Evolutionary conservation across 2,329 filamentous ascomycete genomes (phyloP), one percentile per base, ranked within the genome.

Genomic region (Cytospora piceicola): DNA sequence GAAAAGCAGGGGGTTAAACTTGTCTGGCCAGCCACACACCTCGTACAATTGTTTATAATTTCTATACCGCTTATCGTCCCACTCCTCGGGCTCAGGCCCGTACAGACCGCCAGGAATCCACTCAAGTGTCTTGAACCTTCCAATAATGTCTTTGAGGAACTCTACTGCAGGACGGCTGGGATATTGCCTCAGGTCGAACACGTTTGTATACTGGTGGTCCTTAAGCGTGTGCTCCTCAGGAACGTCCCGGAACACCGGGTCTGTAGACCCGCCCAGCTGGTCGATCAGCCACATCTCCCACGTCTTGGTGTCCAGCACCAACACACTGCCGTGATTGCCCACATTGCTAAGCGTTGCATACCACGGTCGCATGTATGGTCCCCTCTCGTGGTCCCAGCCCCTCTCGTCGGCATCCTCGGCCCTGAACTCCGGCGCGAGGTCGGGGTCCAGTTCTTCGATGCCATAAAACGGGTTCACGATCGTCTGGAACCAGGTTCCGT

Each of bases 361-460:
- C 58, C 42, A 53, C 22, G 58, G 46, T 9, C 46, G 46, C 49
- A 61, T 61, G 49, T 53, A 61, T 49, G 46, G 46, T n/a, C 46
- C 46, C 2, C 4, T 49, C 46, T 49, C 46, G 24, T 49, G n/a
- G 6, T 49, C 46, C 46, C 46, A 49, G 22, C 6, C 46, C 22
- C 46, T 24, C n/a, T 49, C 46, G 20, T 49, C 46, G n/a, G 46
- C n/a, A 14, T 49, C 46, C 42, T 46, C 20, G 42, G 42, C 42
- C n/a, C 42, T 46, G 42, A 22, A 46, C 4, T n/a, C 20, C 42
- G 42, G n/a, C 15, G 15, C 42, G 20, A 22, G 42, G 20, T 46
- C 42, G n/a, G 46, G n/a, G 5, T 49, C n/a, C n/a, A 49, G n/a
- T 7, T 24, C 46, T 6, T 22, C 46, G 11, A 49, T 11, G 4